phyloP scores from a whole-genome alignment of 495 filamentous ascomycete species.

The Amorphotheca resinae region DNA sequence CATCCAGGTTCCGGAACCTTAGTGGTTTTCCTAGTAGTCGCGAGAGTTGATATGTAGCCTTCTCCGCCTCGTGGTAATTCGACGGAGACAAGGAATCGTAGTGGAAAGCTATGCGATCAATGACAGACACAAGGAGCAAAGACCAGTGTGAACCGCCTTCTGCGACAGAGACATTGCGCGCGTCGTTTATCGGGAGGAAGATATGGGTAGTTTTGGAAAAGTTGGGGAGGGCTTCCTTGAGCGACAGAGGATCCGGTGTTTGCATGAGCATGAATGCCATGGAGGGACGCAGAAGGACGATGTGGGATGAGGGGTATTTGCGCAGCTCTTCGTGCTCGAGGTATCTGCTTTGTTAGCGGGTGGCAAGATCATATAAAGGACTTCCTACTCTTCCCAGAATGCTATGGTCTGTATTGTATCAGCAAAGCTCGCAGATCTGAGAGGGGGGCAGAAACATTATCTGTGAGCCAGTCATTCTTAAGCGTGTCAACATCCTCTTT shows the following conservation, averaged over 20 bases:
- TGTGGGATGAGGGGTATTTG: constrained; percentile 63
- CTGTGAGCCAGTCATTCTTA: constrained; percentile 94
- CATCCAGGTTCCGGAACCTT: constrained; percentile 61
- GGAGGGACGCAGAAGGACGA: constrained; percentile 81
- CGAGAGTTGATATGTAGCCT: constrained; percentile 48
- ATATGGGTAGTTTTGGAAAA: constrained; percentile 80
- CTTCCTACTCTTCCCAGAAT: constrained; percentile 87
- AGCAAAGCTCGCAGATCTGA: constrained; percentile 7
- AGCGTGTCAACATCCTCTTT: constrained; percentile 77
- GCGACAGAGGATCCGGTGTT: constrained; percentile 59
- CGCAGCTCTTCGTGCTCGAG: constrained; percentile 78
- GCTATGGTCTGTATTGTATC: constrained; percentile 54
- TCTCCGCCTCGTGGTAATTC: constrained; percentile 60
- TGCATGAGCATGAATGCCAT: constrained; percentile 92
- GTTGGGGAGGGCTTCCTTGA: constrained; percentile 65
- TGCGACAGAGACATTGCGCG: constrained; percentile 54
- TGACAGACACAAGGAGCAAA: constrained; percentile 73
- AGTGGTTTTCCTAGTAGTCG: constrained; percentile 51
- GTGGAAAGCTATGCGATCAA: constrained; percentile 89
- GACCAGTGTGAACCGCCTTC: constrained; percentile 96
- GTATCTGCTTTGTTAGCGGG: constrained; percentile 41
- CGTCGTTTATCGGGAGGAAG: constrained; percentile 95
- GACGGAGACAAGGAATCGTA: constrained; percentile 80
- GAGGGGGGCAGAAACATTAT: constrained; percentile 51
- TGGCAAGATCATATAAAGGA: background rate